Evolutionary conservation across 495 filamentous ascomycete genomes (phyloP), one percentile per base, ranked within the genome.

Genomic region (Thermothielavioides terrestris): DNA sequence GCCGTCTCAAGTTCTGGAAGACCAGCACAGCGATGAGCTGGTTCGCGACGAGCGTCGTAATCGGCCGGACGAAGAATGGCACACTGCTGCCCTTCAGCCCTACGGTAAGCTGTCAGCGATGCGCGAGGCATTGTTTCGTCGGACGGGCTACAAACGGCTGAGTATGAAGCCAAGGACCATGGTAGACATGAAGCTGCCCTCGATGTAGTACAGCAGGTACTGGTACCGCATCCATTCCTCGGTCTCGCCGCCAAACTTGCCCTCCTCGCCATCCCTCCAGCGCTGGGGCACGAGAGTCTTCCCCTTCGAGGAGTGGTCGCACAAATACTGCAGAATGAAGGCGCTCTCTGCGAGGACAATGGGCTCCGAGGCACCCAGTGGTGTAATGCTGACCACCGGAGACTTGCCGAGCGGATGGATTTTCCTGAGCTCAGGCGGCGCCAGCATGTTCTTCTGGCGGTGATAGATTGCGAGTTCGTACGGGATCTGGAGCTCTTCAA

Each of bases 401-500:
- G 84, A 85, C 61, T 94, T 95, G 15, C 89, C 89, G 11, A 94
- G 73, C 0, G 83, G 82, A 60, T 95, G 89, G 18, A 94, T 67
- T 38, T 86, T 68, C 60, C 87, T 85, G 40, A 90, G 72, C 49
- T 81, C 82, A 0, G 72, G 56, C 0, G 87, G 86, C 0, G 89
- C 89, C 11, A 84, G 63, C 67, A 70, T 67, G 28, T 58, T 59
- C 20, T 69, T 53, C 32, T 67, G 64, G 18, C 89, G 82, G 53
- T 84, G 82, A 75, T 79, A 89, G 37, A 77, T 78, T 58, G 88
- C 80, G 27, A 95, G 67, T 42, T 86, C 77, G 68, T 90, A 94
- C 30, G 82, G 72, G 23, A 94, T 42, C n/a, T 79, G 69, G 39
- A 90, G 79, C 58, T 90, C 88, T 65, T 91, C 85, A 32, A 94